A percentile compares a stretch with the other conserved stretches of the same genome.
These are phyloP conservation scores for Elongisporangium undulatum DNA, from an alignment of 352 stramenopile species.

Conservation along the genomic window DNA sequence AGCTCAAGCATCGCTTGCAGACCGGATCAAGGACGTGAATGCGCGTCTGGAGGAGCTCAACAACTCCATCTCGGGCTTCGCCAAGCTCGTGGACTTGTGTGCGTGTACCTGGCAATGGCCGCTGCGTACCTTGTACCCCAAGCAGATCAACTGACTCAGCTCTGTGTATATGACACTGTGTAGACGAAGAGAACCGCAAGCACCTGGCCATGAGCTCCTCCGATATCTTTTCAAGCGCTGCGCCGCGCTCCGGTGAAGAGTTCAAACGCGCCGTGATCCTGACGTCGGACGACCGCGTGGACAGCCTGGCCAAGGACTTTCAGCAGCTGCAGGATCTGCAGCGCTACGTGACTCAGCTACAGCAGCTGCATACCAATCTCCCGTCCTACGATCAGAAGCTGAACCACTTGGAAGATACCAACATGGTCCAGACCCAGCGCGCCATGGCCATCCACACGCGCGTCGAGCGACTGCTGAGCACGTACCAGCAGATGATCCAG, in stretches of 20 bases:
- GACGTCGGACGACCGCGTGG: conserved; percentile 40
- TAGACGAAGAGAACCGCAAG: conserved; percentile 32
- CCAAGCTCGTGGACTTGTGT: conserved; percentile 48
- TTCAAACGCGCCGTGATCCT: conserved; percentile 63
- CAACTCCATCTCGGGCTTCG: conserved; percentile 23
- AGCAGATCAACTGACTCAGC: neutral
- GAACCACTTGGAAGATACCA: conserved; percentile 22
- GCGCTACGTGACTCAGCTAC: conserved; percentile 29
- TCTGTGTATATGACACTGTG: neutral
- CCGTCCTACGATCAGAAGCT: conserved; percentile 15
- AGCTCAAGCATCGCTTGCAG: conserved; percentile 3
- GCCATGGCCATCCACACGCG: conserved; percentile 38
- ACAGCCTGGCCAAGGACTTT: conserved; percentile 29
- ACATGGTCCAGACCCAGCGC: conserved; percentile 32
- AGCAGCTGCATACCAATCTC: conserved; percentile 27
- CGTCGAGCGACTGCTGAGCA: conserved; percentile 42
- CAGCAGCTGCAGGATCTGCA: conserved; percentile 43
- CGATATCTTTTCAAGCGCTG: conserved; percentile 13
- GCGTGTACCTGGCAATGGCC: too few relatives aligned
- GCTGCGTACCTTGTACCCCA: neutral
- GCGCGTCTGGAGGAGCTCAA: conserved; percentile 29
- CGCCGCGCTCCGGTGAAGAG: conserved; percentile 24
- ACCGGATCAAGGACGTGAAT: conserved; percentile 19
- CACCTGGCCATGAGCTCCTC: conserved; percentile 34
- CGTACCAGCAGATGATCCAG: conserved; percentile 70